Conservation (phyloP, 805 yeast genomes). For the Nakazawaea wyomingensis region DNA sequence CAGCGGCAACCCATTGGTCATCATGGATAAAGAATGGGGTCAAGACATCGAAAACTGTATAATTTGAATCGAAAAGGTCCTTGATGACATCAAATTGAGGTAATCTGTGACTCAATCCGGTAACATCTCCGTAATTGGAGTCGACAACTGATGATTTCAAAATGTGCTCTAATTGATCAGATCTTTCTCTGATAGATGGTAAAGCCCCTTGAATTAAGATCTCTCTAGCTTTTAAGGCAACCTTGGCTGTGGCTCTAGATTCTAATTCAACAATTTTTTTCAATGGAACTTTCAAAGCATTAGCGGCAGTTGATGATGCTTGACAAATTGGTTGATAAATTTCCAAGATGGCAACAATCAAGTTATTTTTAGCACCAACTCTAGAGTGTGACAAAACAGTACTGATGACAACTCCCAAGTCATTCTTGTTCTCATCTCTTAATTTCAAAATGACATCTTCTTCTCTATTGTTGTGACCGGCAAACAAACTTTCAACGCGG, state of each 20-base stretch:
- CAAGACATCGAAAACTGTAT: constrained; percentile 92
- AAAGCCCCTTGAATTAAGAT: constrained; percentile 93
- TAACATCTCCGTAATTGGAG: constrained; percentile 80
- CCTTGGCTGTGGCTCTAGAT: constrained; percentile 86
- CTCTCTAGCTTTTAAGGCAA: constrained; percentile 92
- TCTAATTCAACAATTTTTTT: constrained; percentile 83
- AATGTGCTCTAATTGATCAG: constrained; percentile 96
- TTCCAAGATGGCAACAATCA: constrained; percentile 78
- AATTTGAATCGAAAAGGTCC: constrained; percentile 94
- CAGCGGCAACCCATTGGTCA: constrained; percentile 87
- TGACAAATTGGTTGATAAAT: constrained; percentile 78
- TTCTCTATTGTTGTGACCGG: constrained; percentile 71
- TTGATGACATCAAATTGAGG: constrained; percentile 78
- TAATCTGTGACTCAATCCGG: constrained; percentile 63
- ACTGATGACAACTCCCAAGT: constrained; percentile 65
- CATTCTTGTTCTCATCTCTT: constrained; percentile 82
- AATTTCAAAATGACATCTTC: constrained; percentile 84
- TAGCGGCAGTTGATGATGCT: constrained; percentile 58
- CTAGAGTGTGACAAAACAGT: constrained; percentile 85
- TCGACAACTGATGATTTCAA: constrained; percentile 79
- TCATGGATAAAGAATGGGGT: constrained; percentile 80
- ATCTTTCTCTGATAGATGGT: constrained; percentile 93
- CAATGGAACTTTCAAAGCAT: constrained; percentile 66
- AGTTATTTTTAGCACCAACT: constrained; percentile 87
- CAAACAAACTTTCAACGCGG: constrained; percentile 71